Evolutionary conservation across 2,329 filamentous ascomycete species (phyloP), one percentile per base, ranked within the genome.

Genomic region (Sporothrix protearum): DNA sequence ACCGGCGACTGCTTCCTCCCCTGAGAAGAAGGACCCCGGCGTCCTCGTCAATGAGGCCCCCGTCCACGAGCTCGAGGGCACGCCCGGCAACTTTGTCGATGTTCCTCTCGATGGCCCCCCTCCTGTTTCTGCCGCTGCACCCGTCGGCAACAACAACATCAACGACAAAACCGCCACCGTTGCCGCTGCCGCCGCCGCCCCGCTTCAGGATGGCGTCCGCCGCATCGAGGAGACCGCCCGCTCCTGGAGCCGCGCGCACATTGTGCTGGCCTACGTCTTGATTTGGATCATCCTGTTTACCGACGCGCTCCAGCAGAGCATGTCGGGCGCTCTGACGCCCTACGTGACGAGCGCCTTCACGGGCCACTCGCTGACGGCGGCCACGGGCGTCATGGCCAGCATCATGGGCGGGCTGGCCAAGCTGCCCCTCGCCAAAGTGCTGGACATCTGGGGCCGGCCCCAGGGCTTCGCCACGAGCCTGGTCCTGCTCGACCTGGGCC

Each of bases 401-500:
- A 81, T 84, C 4, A 76, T 89, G 25, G 86, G 87, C 2, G 33
- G 76, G 5, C 83, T 87, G 10, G 81, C 84, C 67, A 87, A 87
- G 75, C 83, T 88, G 2, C 85, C 86, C 2, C 82, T 87, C 76
- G 86, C 87, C 33, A 89, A 89, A 76, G 79, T 88, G 22, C 81
- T 88, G 59, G 85, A 89, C 78, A 80, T 88, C 25, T 89, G 85
- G 80, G 87, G 86, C 72, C 85, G 87, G 59, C 83, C 86, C 22
- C 82, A 87, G 76, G 87, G 86, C 7, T 85, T 87, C 74, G 79
- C 83, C 51, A 73, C 86, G 30, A 84, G 85, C 9, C 85, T 87
- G 74, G 79, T 83, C 53, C 73, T 86, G 22, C 83, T 85, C 74
- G 80, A 84, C 0, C 78, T 79, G 72, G 79, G 79, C 22, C 82